Conservation (phyloP, 768 basidiomycete genomes). For the Mycena kentingensis region DNA sequence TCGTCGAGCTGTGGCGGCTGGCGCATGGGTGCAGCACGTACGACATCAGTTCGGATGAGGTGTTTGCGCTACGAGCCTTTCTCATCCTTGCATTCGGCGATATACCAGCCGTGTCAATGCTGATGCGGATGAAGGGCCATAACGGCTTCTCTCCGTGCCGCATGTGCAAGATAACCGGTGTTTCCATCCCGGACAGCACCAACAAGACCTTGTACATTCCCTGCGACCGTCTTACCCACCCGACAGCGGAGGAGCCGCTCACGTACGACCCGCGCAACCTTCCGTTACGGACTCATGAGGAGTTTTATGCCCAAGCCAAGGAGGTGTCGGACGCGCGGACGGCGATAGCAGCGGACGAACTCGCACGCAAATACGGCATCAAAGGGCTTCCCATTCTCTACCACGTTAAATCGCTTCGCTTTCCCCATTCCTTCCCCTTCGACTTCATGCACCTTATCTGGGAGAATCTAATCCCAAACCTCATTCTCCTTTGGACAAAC, state of each 20-base stretch:
- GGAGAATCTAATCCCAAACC: too few relatives aligned
- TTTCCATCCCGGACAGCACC: slow-evolving; percentile 18
- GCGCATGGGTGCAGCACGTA: too few relatives aligned
- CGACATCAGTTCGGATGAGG: too few relatives aligned
- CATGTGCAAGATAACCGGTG: slow-evolving; percentile 30
- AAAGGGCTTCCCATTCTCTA: slow-evolving; percentile 27
- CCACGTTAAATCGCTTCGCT: slow-evolving; percentile 24
- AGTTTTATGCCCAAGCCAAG: slow-evolving; percentile 8
- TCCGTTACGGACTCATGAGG: slow-evolving; percentile 21
- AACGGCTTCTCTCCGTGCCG: slow-evolving; percentile 36
- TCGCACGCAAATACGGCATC: slow-evolving; percentile 23
- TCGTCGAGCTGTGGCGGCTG: slow-evolving; percentile 37
- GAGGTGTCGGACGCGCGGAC: slow-evolving; percentile 13
- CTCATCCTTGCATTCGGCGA: slow-evolving; percentile 33
- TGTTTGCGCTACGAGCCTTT: slow-evolving; percentile 35
- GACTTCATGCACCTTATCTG: slow-evolving; percentile 39
- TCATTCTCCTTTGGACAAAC: too few relatives aligned
- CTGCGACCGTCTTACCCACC: slow-evolving; percentile 24
- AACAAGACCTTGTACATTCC: slow-evolving; percentile 33
- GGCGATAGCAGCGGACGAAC: slow-evolving; percentile 13
- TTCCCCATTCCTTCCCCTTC: slow-evolving; percentile 34
- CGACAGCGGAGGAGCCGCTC: neutral
- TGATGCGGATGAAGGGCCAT: slow-evolving; percentile 39
- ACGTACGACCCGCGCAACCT: slow-evolving; percentile 1
- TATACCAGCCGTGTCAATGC: slow-evolving; percentile 29